Evolutionary conservation across 1,139 yeast species (phyloP), one percentile per base, ranked within the genome.

Genomic region (Suhomyces terraborum): DNA sequence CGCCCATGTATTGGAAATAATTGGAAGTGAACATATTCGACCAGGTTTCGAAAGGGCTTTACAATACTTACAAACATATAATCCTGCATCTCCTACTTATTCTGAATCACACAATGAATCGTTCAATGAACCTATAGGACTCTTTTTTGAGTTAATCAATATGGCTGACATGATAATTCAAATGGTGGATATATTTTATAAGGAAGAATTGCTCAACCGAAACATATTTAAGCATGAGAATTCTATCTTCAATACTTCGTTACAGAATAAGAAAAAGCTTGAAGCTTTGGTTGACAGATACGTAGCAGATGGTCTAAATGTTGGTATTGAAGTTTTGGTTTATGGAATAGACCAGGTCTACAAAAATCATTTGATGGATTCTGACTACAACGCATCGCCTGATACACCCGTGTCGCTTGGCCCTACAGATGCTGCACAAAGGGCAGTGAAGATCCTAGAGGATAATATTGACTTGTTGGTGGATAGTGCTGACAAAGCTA

Each of bases 101-200:
- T 38, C 54, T 8, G 46, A 44, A 27, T 48, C 55, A 10, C 49
- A 50, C 24, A 47, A 50, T 13, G 61, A 57, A 30, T 59, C 65
- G 3, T 73, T 75, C 20, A 86, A 87, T 8, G 94, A 86, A 50
- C 98, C 98, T 0, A 70, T 93, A 38, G 86, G 87, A 0, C 78
- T 87, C 41, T 93, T 93, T 56, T 86, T 94, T 14, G 97, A 91
- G 58, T 71, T 93, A 47, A 94, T 93, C 32, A 93, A 91, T 53
- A 83, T 88, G 52, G 98, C 96, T 6, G 98, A 93, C 59, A 68
- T 91, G 47, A 88, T 93, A 22, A 85, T 88, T 55, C 98, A 91
- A 59, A 88, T 93, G 95, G 69, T 89, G 32, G 93, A 88, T 46
- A 88, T 89, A 2, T 93, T 93, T 55, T 91, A 88, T 62, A 85